Base-by-base conservation (phyloP, 2,329 filamentous ascomycete species). In the Bipolaris oryzae region DNA sequence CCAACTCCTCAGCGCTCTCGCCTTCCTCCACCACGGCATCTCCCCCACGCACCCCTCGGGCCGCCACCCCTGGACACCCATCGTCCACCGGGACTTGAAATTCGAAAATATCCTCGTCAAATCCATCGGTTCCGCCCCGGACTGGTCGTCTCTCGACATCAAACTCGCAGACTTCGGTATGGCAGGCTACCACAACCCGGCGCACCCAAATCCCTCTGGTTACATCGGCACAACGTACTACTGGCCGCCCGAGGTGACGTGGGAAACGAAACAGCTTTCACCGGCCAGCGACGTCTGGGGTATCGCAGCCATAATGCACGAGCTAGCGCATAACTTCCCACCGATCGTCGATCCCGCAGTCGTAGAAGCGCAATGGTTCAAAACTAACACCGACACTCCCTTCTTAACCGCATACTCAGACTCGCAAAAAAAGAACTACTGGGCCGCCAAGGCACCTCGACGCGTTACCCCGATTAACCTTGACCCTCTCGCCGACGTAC, bases 11-110 rank as follows among this genome's bases (percentile, higher is more conserved):
- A 25, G 38, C 2, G 67, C 65, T 0, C 28, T 66, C 5, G 62
- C 67, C 1, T 69, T 66, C 47, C 52, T 71, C 3, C 68, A 71
- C 51, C 55, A 63, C 28, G 67, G 67, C 4, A 54, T 60, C 5
- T 61, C 61, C 35, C 42, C 35, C 2, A 16, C 25, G 9, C 15
- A 46, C 5, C 38, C 49, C 1, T 21, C 18, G 1, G 50, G 55
- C 20, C 39, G 23, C 23, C 42, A 60, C 37, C 9, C 96, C 79
- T 89, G 89, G 72, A 88, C 91, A 72, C 92, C 96, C 74, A 94
- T 98, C 73, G 91, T 97, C 9, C 95, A 98, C 74, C 88, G 94
- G 54, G 94, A 98, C 69, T 96, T 98, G 77, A 96, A 96, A 76
- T 90, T 91, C 0, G 92, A 96, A 72, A 96, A 97, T 68, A 96